A percentile compares a stretch with the other conserved stretches of the same genome.
Conservation (phyloP, 108 stramenopile species). For the Mediolabrus comicus region DNA sequence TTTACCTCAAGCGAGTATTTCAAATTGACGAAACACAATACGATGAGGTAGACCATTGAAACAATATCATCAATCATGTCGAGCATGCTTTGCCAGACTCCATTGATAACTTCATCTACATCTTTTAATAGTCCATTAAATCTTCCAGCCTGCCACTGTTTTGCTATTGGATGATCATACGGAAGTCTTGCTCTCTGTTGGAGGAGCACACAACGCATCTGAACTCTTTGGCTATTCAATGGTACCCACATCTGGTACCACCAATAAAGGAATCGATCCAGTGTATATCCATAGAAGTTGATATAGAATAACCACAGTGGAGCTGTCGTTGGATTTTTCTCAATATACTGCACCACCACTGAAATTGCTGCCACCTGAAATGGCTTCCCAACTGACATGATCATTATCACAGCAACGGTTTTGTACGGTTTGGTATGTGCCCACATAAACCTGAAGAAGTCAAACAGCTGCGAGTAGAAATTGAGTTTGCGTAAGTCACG, state of each 20-base stretch:
- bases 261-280: not conserved
- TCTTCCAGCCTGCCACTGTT: not conserved
- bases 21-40: too few relatives aligned
- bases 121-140: not conserved
- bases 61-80: too few relatives aligned
- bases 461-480: too few relatives aligned
- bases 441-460: too few relatives aligned
- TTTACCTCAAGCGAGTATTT: too few relatives aligned
- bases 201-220: not conserved
- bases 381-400: not conserved
- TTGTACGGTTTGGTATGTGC: too few relatives aligned
- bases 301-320: slow-evolving; percentile 1
- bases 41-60: too few relatives aligned
- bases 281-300: not conserved
- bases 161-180: not conserved
- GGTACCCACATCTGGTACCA: not conserved
- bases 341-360: not conserved
- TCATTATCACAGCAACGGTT: not conserved
- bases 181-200: not conserved
- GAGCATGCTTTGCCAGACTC: too few relatives aligned
- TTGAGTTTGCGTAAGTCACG: too few relatives aligned
- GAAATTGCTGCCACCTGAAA: not conserved
- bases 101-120: too few relatives aligned
- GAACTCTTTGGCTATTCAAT: slow-evolving; percentile 7
- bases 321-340: not conserved